Conservation (phyloP, 805 yeast species). For the Danielozyma ontarioensis region DNA sequence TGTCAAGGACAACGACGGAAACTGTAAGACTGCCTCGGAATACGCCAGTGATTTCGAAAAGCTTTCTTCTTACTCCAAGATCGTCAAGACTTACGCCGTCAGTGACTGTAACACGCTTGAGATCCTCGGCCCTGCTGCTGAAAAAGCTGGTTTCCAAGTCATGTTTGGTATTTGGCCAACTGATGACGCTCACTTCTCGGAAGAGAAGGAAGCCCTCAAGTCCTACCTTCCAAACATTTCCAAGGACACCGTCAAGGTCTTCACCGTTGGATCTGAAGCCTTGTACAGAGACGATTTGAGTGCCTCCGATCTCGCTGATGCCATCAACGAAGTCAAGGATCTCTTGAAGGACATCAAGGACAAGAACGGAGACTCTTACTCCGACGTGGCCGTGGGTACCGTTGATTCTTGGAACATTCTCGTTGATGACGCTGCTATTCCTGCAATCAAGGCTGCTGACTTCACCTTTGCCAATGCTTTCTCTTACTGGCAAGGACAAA, state of each 20-base stretch:
- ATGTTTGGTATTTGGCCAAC: conserved; percentile 94
- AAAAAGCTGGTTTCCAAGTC: conserved; percentile 65
- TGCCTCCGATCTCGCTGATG: conserved; percentile 64
- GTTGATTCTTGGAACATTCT: conserved; percentile 95
- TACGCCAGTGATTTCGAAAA: conserved; percentile 62
- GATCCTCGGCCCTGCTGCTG: conserved; percentile 82
- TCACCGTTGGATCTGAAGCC: conserved; percentile 94
- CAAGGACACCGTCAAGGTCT: conserved; percentile 61
- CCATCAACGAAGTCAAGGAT: conserved; percentile 58
- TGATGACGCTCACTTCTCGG: conserved; percentile 69
- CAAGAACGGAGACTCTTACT: conserved; percentile 74
- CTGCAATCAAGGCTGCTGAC: conserved; percentile 79
- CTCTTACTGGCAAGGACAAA: conserved; percentile 98
- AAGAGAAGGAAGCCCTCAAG: conserved; percentile 69
- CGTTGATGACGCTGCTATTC: conserved; percentile 69
- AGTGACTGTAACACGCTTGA: conserved; percentile 91
- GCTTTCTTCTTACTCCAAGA: conserved; percentile 53
- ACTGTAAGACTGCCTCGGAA: conserved; percentile 71
- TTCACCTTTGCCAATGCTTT: conserved; percentile 90
- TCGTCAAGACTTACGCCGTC: conserved; percentile 83
- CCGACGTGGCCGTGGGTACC: conserved; percentile 74
- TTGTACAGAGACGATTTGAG: conserved; percentile 85
- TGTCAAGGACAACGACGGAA: conserved; percentile 67
- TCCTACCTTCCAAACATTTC: conserved; percentile 69
- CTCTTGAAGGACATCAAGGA: conserved; percentile 61